phyloP scores from a whole-genome alignment of 805 yeast genomes.

The Phaffomyces antillensis region DNA sequence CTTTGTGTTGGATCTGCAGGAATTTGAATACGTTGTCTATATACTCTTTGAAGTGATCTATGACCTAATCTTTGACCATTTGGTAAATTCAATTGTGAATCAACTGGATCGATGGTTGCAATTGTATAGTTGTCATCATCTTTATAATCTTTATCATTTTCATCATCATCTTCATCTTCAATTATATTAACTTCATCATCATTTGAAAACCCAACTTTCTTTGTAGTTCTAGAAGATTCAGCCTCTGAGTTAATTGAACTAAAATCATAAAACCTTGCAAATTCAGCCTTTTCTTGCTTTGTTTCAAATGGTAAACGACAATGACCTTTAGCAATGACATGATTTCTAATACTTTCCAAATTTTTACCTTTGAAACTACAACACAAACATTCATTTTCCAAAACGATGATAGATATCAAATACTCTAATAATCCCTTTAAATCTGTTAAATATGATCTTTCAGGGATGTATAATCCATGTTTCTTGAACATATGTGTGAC shows the following conservation, averaged over 20 bases:
- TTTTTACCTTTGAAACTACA: conserved; percentile 83
- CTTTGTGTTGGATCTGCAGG: conserved; percentile 48
- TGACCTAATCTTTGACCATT: conserved; percentile 79
- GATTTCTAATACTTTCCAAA: conserved; percentile 83
- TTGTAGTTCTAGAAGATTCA: conserved; percentile 20
- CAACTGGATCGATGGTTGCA: conserved; percentile 43
- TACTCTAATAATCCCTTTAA: conserved; percentile 65
- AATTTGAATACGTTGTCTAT: conserved; percentile 54
- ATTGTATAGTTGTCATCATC: conserved; percentile 25
- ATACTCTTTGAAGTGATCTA: conserved; percentile 62
- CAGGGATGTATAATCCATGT: conserved; percentile 90
- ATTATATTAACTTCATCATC: conserved; percentile 26
- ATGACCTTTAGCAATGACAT: conserved; percentile 79
- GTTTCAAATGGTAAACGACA: conserved; percentile 84
- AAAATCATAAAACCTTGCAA: conserved; percentile 82
- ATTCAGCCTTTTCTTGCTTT: conserved; percentile 65
- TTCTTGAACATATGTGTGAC: conserved; percentile 68
- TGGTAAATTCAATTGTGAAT: conserved; percentile 65
- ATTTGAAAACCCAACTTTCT: conserved; percentile 25
- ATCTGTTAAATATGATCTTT: conserved; percentile 59
- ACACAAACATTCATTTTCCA: conserved; percentile 76
- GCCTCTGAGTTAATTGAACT: conserved; percentile 48
- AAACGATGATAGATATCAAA: conserved; percentile 72
- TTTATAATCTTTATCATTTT: conserved; percentile 11
- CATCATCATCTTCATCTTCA: conserved; percentile 17